These are phyloP conservation scores for Athelia psychrophila DNA, from an alignment of 1,284 basidiomycete genomes.

Conservation along the genomic window DNA sequence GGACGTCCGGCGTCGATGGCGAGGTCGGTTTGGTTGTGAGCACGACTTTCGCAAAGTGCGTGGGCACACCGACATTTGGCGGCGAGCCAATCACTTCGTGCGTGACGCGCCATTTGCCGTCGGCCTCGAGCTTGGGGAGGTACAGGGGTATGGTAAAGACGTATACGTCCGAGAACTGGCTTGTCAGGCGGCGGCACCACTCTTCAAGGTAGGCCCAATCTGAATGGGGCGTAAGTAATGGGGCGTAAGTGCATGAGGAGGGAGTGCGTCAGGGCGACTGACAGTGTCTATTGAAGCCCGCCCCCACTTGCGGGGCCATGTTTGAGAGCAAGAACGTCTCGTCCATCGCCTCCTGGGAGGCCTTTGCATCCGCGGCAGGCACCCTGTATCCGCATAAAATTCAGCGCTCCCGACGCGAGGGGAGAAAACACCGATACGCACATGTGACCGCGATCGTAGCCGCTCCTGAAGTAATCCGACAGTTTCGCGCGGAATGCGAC, in stretches of 20 bases:
- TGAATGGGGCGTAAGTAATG: slow-evolving; percentile 23
- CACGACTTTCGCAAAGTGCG: slow-evolving; percentile 98
- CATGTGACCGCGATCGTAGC: slow-evolving; percentile 99
- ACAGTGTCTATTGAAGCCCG: slow-evolving; percentile 98
- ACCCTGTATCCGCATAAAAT: slow-evolving; percentile 55
- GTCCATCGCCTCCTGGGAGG: slow-evolving; percentile 91
- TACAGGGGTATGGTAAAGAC: slow-evolving; percentile 99
- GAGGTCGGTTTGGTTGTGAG: slow-evolving; percentile 76
- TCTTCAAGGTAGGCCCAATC: slow-evolving; percentile 98
- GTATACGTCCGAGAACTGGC: slow-evolving; percentile 89
- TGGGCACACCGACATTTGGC: slow-evolving; percentile 90
- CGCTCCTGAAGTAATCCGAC: slow-evolving; percentile 89
- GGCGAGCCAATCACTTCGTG: slow-evolving; percentile 95
- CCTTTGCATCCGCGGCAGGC: slow-evolving; percentile 94
- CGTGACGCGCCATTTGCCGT: slow-evolving; percentile 92
- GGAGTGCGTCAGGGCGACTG: slow-evolving; percentile 25
- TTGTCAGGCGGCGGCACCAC: slow-evolving; percentile 90
- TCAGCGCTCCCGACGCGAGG: neutral
- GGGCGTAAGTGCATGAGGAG: too few relatives aligned
- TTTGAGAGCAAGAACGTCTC: slow-evolving; percentile 96
- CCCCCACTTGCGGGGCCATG: slow-evolving; percentile 97
- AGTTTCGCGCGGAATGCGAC: slow-evolving; percentile 81
- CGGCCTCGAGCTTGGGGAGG: slow-evolving; percentile 78
- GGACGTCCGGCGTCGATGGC: slow-evolving; percentile 64
- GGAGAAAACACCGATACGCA: slow-evolving; percentile 31